Evolutionary conservation across 352 stramenopile species (phyloP).

Genomic region (Globisporangium middletonii): DNA sequence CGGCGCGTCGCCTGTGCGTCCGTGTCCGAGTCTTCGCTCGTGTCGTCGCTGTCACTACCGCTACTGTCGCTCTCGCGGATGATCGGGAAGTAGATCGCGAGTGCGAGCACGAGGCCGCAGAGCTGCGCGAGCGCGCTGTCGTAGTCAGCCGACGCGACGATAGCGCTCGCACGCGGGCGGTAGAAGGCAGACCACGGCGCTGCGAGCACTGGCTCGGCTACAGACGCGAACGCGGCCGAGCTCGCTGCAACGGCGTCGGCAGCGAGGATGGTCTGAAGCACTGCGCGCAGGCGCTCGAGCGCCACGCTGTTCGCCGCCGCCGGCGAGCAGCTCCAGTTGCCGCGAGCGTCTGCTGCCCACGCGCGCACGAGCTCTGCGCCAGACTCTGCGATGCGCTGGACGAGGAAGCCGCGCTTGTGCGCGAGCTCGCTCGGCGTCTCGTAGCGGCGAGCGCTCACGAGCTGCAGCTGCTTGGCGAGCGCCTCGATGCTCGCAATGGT

Average conservation of each 20-base stretch:
- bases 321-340: conserved; percentile 33
- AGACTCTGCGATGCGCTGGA: conserved; percentile 20
- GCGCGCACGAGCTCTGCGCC: conserved; percentile 9
- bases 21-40: conserved; percentile 29
- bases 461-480: conserved; percentile 25
- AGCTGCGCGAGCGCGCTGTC: conserved; percentile 44
- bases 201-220: conserved; percentile 3
- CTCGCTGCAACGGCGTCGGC: conserved; percentile 19
- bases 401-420: conserved; percentile 32
- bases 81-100: conserved; percentile 52
- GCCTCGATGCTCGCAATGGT: conserved; percentile 12
- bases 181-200: conserved; percentile 55
- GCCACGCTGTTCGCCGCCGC: conserved; percentile 13
- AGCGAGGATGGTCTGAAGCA: conserved; percentile 39
- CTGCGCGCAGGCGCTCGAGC: conserved; percentile 28
- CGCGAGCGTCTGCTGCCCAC: conserved; percentile 11
- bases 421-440: conserved; percentile 22
- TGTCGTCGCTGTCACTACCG: conserved; percentile 13
- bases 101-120: conserved; percentile 32
- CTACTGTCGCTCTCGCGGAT: conserved; percentile 19
- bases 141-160: conserved; percentile 24
- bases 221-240: not conserved
- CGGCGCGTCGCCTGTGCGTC: conserved; percentile 19
- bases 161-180: conserved; percentile 26
- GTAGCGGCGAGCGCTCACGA: conserved; percentile 35